Base-by-base conservation (phyloP, 179 eudicot genomes). In the Drosera spatulata region DNA sequence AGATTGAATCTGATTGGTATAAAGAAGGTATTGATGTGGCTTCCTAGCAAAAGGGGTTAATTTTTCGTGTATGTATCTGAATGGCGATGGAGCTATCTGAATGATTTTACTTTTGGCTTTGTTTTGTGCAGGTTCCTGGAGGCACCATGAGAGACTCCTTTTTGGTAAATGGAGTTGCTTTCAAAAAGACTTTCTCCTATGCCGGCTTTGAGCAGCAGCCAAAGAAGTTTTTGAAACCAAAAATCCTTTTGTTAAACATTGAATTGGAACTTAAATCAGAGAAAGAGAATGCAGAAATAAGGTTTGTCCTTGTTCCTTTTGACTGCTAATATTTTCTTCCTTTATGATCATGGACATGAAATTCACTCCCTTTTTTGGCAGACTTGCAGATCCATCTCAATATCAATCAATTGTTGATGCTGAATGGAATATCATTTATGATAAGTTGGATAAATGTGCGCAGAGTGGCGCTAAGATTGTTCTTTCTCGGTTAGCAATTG, bases 141-240 rank as follows among this genome's bases (percentile, higher is more conserved):
- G 97, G 99, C 71, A 93, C 69, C 65, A 93, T 93, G 99, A 74
- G 97, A 61, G 99, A 93, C 66, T 93, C 97, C 2, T 93, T 93
- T 68, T 85, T 93, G 51, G 99, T 93, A 55, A 78, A 86, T 61
- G 99, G 99, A 40, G 99, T 93, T 64, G 99, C 99, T 22, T 93
- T 93, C 56, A 93, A 93, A 65, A 93, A 93, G 84, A 93, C 99
- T 40, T 93, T 93, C 64, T 93, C 99, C 8, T 93, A 93, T 70
- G 99, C 99, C 64, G 99, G 99, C 58, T 93, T 93, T 79, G 99
- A 93, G 68, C 99, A 93, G 60, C 99, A 93, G 45, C 99, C 99
- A 10, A 93, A 93, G 76, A 93, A 81, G 64, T 86, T 93, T 73
- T 2, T 69, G 50, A 78, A 62, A 40, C 99, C 99, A 50, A 89